A percentile compares a stretch with the other conserved stretches of the same genome.
Conservation (phyloP, 2,329 filamentous ascomycete genomes). For the Xylariaceae sp. region DNA sequence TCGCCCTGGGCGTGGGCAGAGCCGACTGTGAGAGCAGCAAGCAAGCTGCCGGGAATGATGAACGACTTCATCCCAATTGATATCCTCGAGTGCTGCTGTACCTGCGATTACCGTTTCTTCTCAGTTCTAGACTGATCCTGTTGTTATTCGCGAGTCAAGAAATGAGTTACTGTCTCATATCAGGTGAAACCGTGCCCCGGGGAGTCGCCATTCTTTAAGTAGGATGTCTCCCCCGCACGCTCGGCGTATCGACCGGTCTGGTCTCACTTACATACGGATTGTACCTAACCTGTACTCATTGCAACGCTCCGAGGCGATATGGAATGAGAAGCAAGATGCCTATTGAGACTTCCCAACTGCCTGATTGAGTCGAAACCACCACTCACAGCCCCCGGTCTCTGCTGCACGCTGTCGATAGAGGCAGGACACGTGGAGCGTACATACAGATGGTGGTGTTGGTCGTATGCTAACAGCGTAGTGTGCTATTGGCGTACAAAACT, state of each 20-base stretch:
- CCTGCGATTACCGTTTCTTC: background rate
- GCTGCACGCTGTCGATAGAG: background rate
- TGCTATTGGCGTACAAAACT: background rate
- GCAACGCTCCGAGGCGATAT: background rate
- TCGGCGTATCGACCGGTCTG: background rate
- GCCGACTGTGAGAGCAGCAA: background rate
- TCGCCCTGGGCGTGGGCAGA: constrained; percentile 18
- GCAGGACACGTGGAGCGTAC: background rate
- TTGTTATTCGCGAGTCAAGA: too few relatives aligned
- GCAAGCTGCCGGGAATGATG: background rate
- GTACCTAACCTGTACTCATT: background rate
- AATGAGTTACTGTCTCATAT: background rate
- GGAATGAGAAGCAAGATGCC: background rate
- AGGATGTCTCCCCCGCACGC: background rate
- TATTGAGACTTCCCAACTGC: background rate
- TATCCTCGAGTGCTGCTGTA: background rate
- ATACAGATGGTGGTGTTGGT: background rate
- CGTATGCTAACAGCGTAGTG: background rate
- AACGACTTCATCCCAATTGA: constrained; percentile 1
- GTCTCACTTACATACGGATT: background rate
- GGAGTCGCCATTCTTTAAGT: background rate
- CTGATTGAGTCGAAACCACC: background rate
- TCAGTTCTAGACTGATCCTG: too few relatives aligned
- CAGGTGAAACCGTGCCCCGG: background rate
- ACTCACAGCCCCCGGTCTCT: background rate